Evolutionary conservation across 2,329 filamentous ascomycete species (phyloP), one percentile per base, ranked within the genome.

Genomic region (Pseudogymnoascus pannorum): DNA sequence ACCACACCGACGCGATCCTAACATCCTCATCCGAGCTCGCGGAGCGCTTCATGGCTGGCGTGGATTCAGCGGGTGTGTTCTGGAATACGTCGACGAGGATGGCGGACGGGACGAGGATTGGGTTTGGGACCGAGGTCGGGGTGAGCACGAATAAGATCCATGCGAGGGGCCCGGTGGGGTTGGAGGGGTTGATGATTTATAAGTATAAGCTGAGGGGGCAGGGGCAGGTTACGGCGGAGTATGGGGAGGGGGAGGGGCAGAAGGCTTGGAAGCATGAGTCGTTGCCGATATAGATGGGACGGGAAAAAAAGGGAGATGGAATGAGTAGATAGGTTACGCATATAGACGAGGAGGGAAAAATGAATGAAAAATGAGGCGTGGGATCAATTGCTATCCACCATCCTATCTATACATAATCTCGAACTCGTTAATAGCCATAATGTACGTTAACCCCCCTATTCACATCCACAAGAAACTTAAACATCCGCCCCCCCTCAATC

Each of bases 131-230:
- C 0, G 94, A 99, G 76, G 94, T 99, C 22, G 94, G 94, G 60
- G 97, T 99, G 75, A 95, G 90, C 77, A 99, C 94, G 58, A 99
- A 97, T 79, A 99, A 97, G 79, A 96, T 99, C 66, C 94, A 99
- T 73, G 89, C 91, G 1, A 81, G 94, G 58, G 94, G 94, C 0
- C 94, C 94, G 0, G 94, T 99, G 5, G 94, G 94, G 1, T 78
- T 99, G 59, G 94, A 97, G 71, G 94, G 94, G 0, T 76, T 99
- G 73, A 96, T 91, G 72, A 97, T 97, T 65, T 97, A 99, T 78
- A 97, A 97, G 79, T 99, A 97, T 79, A 85, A 94, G 74, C 81
- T 99, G 65, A 80, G 89, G 36, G 94, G 93, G 0, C 79, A 84
- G 63, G 94, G 92, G 8, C 94, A 99, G 67, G 80, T 87, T n/a